phyloP scores from a whole-genome alignment of 2,329 filamentous ascomycete species.

The Zarea fungicola region DNA sequence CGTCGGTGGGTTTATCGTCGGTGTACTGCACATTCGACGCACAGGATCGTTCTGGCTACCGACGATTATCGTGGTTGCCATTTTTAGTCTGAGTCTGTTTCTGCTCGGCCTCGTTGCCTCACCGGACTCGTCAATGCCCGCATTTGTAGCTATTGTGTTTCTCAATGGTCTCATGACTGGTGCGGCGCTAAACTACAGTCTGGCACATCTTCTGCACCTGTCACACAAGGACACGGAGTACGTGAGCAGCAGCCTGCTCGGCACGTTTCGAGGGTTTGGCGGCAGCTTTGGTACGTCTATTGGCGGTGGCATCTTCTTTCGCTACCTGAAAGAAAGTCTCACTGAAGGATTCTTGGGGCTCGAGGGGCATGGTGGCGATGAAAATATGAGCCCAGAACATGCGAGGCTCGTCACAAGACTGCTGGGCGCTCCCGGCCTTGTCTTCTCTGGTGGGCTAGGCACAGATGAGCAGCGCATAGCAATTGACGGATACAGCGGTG shows the following conservation, averaged over 20 bases:
- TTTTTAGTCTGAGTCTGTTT: conserved; percentile 58
- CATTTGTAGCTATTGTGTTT: conserved; percentile 59
- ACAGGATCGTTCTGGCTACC: conserved; percentile 68
- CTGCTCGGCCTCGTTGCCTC: conserved; percentile 51
- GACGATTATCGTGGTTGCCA: conserved; percentile 51
- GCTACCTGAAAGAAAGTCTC: conserved; percentile 52
- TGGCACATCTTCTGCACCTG: conserved; percentile 74
- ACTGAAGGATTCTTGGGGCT: conserved; percentile 49
- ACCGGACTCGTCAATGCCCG: conserved; percentile 39
- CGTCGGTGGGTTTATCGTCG: conserved; percentile 65
- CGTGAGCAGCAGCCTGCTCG: conserved; percentile 68
- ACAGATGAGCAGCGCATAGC: conserved; percentile 40
- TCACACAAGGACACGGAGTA: conserved; percentile 63
- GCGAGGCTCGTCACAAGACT: conserved; percentile 40
- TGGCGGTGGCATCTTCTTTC: conserved; percentile 69
- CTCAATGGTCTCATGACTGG: conserved; percentile 69
- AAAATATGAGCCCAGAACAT: conserved; percentile 28
- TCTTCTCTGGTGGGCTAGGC: conserved; percentile 38
- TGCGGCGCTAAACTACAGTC: conserved; percentile 70
- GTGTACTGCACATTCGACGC: conserved; percentile 69
- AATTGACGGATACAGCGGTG: conserved; percentile 41
- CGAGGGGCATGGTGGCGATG: conserved; percentile 30
- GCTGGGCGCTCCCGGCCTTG: conserved; percentile 46
- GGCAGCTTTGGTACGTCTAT: conserved; percentile 77
- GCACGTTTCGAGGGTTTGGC: conserved; percentile 77